Base-by-base conservation (phyloP, 306 rosid genomes). In the Herpetospermum pedunculosum region DNA sequence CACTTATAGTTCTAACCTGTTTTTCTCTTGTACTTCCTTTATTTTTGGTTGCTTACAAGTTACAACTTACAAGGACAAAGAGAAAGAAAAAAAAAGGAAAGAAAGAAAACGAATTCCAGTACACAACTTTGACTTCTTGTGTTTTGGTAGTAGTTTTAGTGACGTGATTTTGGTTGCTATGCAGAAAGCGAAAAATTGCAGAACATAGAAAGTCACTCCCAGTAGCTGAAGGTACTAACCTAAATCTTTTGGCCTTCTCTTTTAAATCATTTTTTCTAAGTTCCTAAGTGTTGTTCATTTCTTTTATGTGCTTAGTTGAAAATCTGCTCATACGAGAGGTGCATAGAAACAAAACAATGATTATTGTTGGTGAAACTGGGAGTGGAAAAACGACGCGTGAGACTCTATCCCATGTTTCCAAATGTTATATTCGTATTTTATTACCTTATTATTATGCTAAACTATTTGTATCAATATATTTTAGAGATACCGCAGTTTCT, bases 311-410 rank as follows among this genome's bases (percentile, higher is more conserved):
- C 79, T 63, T 60, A 93, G 98, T 89, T 76, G 97, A 89, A 82
- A 86, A 83, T 47, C 79, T 93, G 49, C 87, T 93, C 4, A 64
- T 89, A 4, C 92, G 89, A 57, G 97, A 90, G 84, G 89, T 93
- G 53, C 71, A 74, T 19, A 87, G 79, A 75, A 80, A 87, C 25
- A 88, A 87, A 58, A 81, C 80, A 76, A 76, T 93, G 88, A 90
- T 93, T 75, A 87, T 93, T 65, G 98, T 93, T 75, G 98, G 98
- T 57, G 98, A 93, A 81, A 93, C 98, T 65, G 98, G 98, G 77
- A 93, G 97, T 74, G 98, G 97, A 74, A 93, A 93, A 75, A 90
- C 97, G 32, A 93, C 98, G 21, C 98, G 98, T 90, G 79, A 74
- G 92, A 81, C 81, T 54, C 82, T 15, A 9, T 29, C n/a, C 32